Evolutionary conservation across 2,329 filamentous ascomycete genomes (phyloP).

Genomic region (Phialemoniopsis sp.): DNA sequence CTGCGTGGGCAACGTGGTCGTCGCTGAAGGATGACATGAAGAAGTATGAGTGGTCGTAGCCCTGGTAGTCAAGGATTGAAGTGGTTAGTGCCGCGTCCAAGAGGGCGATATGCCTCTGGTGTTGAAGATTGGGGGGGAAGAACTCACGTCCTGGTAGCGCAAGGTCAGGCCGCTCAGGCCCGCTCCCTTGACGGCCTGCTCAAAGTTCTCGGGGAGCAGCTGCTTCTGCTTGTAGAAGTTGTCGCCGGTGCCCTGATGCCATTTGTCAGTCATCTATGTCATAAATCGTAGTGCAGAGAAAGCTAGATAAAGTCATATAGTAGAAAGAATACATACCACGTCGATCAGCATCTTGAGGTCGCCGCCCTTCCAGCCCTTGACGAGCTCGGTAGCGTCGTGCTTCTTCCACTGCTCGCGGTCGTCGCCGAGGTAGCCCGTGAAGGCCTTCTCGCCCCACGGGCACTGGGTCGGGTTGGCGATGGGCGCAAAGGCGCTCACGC

Average conservation of each 20-base stretch:
- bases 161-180: constrained; percentile 71
- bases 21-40: constrained; percentile 89
- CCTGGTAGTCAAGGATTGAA: too few relatives aligned
- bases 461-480: constrained; percentile 82
- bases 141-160: constrained; percentile 70
- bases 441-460: constrained; percentile 95
- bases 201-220: constrained; percentile 89
- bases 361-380: constrained; percentile 63
- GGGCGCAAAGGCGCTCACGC: constrained; percentile 84
- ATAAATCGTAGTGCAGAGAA: too few relatives aligned
- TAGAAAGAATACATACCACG: constrained; percentile 60
- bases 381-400: constrained; percentile 88
- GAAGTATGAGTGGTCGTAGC: constrained; percentile 96
- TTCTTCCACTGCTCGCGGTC: constrained; percentile 75
- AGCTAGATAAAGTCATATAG: too few relatives aligned
- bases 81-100: too few relatives aligned
- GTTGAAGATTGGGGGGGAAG: too few relatives aligned
- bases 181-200: constrained; percentile 70
- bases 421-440: constrained; percentile 81
- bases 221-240: constrained; percentile 96
- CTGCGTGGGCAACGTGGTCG: constrained; percentile 88
- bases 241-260: constrained; percentile 74
- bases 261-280: background rate
- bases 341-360: constrained; percentile 80
- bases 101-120: too few relatives aligned